A percentile compares a stretch with the other conserved stretches of the same genome.
Evolutionary conservation across 1,284 basidiomycete species (phyloP).

Genomic region (Bothia castanella): DNA sequence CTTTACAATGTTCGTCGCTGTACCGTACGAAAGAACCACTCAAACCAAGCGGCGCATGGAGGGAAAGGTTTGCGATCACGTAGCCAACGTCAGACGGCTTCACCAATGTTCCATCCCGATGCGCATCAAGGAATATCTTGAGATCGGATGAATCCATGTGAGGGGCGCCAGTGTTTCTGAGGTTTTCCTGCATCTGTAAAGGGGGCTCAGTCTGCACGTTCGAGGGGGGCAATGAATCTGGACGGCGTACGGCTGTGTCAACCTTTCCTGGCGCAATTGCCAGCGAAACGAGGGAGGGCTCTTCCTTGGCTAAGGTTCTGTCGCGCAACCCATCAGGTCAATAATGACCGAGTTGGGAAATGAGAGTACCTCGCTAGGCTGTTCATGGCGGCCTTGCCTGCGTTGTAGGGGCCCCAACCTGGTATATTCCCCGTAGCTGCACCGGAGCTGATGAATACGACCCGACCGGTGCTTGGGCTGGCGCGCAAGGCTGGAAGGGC

Average conservation of each 20-base stretch:
- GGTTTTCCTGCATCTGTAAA: constrained; percentile 62
- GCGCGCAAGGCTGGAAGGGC: constrained; percentile 65
- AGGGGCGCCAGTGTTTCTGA: constrained; percentile 46
- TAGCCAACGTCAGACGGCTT: constrained; percentile 69
- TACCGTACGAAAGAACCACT: constrained; percentile 76
- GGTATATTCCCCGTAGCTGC: constrained; percentile 65
- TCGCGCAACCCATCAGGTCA: constrained; percentile 12
- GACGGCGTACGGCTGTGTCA: constrained; percentile 55
- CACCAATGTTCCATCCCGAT: constrained; percentile 62
- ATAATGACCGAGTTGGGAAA: constrained; percentile 10
- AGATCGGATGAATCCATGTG: constrained; percentile 54
- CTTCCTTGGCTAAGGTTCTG: constrained; percentile 81
- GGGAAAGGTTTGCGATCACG: constrained; percentile 66
- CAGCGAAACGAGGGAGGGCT: constrained; percentile 67
- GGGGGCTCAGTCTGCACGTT: constrained; percentile 1
- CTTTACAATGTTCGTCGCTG: constrained; percentile 59
- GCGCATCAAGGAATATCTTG: constrained; percentile 55
- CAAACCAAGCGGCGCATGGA: constrained; percentile 53
- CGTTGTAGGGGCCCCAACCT: constrained; percentile 78
- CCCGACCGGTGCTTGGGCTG: constrained; percentile 56
- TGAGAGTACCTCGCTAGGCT: constrained; percentile 60
- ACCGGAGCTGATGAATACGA: constrained; percentile 81
- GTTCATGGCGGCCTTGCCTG: constrained; percentile 83
- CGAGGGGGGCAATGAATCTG: neutral
- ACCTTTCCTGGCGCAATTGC: constrained; percentile 85